Conservation (phyloP, 805 yeast species). For the Barnettozyma salicaria region DNA sequence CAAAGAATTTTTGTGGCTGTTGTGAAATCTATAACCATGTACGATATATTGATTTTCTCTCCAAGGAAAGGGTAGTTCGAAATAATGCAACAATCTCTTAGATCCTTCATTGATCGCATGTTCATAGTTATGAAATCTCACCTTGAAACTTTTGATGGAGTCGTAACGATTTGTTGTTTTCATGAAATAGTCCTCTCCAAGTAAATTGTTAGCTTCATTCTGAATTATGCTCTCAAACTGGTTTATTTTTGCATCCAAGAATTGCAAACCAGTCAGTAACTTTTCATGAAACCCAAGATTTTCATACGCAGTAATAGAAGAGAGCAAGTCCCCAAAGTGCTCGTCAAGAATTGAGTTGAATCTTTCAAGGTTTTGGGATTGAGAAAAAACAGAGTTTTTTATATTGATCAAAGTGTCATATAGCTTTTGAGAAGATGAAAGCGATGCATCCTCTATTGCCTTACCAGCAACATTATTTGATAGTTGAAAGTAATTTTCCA, state of each 20-base stretch:
- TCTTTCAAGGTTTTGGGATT: constrained; percentile 19
- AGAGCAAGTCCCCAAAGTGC: constrained; percentile 23
- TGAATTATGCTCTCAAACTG: constrained; percentile 33
- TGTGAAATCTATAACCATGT: constrained; percentile 79
- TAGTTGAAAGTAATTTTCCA: constrained; percentile 20
- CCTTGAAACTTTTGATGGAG: constrained; percentile 24
- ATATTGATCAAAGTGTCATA: constrained; percentile 25
- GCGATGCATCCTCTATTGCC: constrained; percentile 15
- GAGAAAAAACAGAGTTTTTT: constrained; percentile 22
- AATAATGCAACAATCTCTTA: constrained; percentile 57
- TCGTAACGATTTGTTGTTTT: constrained; percentile 12
- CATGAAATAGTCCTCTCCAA: constrained; percentile 18
- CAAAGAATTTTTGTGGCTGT: constrained; percentile 53
- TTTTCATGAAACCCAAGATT: constrained; percentile 27
- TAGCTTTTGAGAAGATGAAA: constrained; percentile 20
- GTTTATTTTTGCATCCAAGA: constrained; percentile 35
- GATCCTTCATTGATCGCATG: constrained; percentile 39
- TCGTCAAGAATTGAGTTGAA: constrained; percentile 23
- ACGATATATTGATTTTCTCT: constrained; percentile 84
- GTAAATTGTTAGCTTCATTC: constrained; percentile 18
- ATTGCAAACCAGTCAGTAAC: constrained; percentile 31
- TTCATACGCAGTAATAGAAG: constrained; percentile 21
- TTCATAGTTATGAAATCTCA: constrained; percentile 41
- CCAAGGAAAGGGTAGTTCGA: constrained; percentile 89
- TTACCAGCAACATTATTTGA: neutral